Evolutionary conservation across 495 filamentous ascomycete genomes (phyloP), one percentile per base, ranked within the genome.

Genomic region (Penicillium longicatenatum): DNA sequence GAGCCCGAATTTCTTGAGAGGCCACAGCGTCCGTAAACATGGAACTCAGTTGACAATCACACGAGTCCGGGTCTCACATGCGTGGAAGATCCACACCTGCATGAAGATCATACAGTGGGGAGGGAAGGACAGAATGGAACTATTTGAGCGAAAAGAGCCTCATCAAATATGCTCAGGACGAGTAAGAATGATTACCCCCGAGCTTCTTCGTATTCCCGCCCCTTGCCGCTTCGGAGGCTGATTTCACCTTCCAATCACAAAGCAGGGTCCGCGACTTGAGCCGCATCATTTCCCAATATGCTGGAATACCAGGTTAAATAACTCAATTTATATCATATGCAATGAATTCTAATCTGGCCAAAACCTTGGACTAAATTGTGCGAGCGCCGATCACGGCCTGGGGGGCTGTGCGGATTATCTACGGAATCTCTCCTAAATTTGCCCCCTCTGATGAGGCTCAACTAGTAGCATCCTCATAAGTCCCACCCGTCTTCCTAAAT

Each of bases 11-110:
- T n/a, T 6, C 11, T 19, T 4, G 5, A 48, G 24, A 29, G 45
- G 24, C 24, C 45, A 48, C 24, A 30, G 22, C 24, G 45, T 26
- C 22, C 20, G 9, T 22, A 26, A 26, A 7, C 44, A 3, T 11
- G 14, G 16, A 48, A 30, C 24, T 17, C 44, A 26, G 42, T 46
- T 46, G 45, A 48, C 9, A 48, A 48, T 31, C 45, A 48, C 45
- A 48, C 22, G 24, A 48, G 4, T n/a, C 21, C 29, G 44, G 44
- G 11, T 26, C 45, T 48, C 24, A 30, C 45, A 48, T 39, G 37
- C 17, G 3, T 4, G n/a, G 16, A 1, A 17, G 37, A 3, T n/a
- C 4, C 24, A 22, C 45, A n/a, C 24, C 14, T 29, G 4, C 20
- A 22, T 43, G 41, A 20, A 10, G 41, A 46, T 46, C 44, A 46